Base-by-base conservation (phyloP, 176 grass and related monocot genomes). In the Alloteropsis semialata region DNA sequence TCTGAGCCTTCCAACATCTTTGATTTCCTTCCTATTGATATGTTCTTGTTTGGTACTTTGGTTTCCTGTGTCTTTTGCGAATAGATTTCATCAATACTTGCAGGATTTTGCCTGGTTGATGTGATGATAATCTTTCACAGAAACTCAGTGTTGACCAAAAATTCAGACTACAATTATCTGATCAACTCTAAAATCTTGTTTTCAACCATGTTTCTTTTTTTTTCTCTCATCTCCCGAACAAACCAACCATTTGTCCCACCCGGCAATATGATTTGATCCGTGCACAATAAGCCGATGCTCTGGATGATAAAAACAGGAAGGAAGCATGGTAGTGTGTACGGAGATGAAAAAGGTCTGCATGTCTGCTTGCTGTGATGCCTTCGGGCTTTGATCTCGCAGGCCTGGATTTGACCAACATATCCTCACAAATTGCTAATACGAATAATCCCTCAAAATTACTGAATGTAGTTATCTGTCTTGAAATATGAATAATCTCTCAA, bases 161-260 rank as follows among this genome's bases (percentile, higher is more conserved):
- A 49, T 54, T 85, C 89, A 92, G 84, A 92, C 89, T 92, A 94
- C 89, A 94, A 94, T 89, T 92, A 89, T 94, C 87, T 92, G 81
- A 92, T 89, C 92, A 49, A 76, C 78, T 56, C 33, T 7, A 0
- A 48, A 11, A 6, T 55, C 59, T 58, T 42, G n/a, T 3, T 9
- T 53, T 24, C 10, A 0, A 8, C 10, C 3, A 8, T 28, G 4
- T 45, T 27, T 46, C 8, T 6, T 0, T 42, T 24, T 24, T 18
- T 30, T 54, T 0, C 29, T 48, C 4, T 21, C 0, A n/a, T n/a
- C n/a, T n/a, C n/a, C n/a, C n/a, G n/a, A n/a, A n/a, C n/a, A n/a
- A n/a, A n/a, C n/a, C n/a, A n/a, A n/a, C n/a, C n/a, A n/a, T n/a
- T n/a, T n/a, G n/a, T n/a, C n/a, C 21, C 0, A 28, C 5, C 8